Conservation (phyloP, 352 stramenopile genomes). For the Globisporangium cylindrosporum region DNA sequence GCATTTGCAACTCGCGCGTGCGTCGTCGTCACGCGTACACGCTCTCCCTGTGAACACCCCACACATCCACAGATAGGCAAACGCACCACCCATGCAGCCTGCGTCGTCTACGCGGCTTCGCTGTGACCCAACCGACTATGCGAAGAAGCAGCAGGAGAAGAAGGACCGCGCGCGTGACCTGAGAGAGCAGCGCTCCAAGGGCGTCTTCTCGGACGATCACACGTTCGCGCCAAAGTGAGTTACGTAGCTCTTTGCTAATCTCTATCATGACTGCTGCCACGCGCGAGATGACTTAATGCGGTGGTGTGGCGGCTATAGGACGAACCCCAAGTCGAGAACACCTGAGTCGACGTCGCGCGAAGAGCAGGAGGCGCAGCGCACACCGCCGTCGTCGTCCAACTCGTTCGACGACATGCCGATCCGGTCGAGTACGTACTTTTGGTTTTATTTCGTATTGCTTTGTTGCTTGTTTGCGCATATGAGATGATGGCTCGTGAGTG, state of each 20-base stretch:
- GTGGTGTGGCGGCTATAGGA: conserved; percentile 21
- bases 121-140: conserved; percentile 80
- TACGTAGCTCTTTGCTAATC: neutral
- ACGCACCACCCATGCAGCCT: neutral
- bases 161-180: conserved; percentile 75
- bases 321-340: conserved; percentile 38
- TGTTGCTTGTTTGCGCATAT: neutral
- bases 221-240: conserved; percentile 75
- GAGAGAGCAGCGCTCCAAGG: conserved; percentile 60
- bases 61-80: neutral
- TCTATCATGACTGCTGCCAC: neutral
- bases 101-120: conserved; percentile 44
- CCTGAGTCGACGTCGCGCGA: conserved; percentile 44
- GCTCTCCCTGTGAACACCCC: neutral
- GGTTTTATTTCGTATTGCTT: neutral
- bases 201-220: conserved; percentile 72
- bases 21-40: neutral
- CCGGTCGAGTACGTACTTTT: conserved; percentile 31
- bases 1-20: neutral
- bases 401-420: conserved; percentile 45
- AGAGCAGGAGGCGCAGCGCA: conserved; percentile 33
- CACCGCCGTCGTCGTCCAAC: conserved; percentile 14
- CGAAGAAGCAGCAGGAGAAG: conserved; percentile 73
- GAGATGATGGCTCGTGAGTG: conserved; percentile 22
- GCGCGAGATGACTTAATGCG: neutral